These are phyloP conservation scores for Kappamyces sp. DNA, from an alignment of 192 early-diverging fungal genomes.

Conservation along the genomic window DNA sequence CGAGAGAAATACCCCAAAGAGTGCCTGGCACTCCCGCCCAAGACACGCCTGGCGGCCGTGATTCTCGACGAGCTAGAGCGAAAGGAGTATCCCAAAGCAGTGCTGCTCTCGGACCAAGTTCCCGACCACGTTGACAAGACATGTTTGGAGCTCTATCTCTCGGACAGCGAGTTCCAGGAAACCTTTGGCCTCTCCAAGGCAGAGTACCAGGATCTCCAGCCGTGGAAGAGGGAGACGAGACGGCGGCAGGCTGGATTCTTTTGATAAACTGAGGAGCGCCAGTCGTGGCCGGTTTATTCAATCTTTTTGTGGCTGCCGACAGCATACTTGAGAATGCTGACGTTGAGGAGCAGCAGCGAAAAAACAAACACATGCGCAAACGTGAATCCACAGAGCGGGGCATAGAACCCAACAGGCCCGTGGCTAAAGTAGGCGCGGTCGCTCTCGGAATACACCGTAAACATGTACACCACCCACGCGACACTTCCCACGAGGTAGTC, in stretches of 20 bases:
- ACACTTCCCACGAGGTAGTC: too few relatives aligned
- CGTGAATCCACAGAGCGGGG: too few relatives aligned
- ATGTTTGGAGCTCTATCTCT: slow-evolving; percentile 29
- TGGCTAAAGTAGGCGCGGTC: too few relatives aligned
- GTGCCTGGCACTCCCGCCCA: neutral
- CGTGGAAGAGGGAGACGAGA: slow-evolving; percentile 31
- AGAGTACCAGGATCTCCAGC: slow-evolving; percentile 19
- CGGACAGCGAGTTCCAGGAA: slow-evolving; percentile 24
- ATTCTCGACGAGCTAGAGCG: slow-evolving; percentile 20
- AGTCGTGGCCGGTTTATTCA: too few relatives aligned
- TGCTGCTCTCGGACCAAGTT: slow-evolving; percentile 16
- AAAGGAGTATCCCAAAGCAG: slow-evolving; percentile 15
- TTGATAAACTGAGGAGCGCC: slow-evolving; percentile 5
- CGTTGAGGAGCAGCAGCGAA: too few relatives aligned
- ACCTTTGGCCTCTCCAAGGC: slow-evolving; percentile 27
- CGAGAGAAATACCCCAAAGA: slow-evolving; percentile 11
- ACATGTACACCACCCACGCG: too few relatives aligned
- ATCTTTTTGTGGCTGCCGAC: too few relatives aligned
- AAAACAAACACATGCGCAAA: too few relatives aligned
- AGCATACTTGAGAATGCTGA: too few relatives aligned
- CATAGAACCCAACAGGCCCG: too few relatives aligned
- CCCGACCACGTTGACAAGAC: slow-evolving; percentile 30
- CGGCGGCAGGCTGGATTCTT: slow-evolving; percentile 32
- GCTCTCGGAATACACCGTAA: too few relatives aligned
- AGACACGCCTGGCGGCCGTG: slow-evolving; percentile 14